Evolutionary conservation across 371 early-diverging fungal species (phyloP), one percentile per base, ranked within the genome.

Genomic region (Syncephalastrum contaminatum): DNA sequence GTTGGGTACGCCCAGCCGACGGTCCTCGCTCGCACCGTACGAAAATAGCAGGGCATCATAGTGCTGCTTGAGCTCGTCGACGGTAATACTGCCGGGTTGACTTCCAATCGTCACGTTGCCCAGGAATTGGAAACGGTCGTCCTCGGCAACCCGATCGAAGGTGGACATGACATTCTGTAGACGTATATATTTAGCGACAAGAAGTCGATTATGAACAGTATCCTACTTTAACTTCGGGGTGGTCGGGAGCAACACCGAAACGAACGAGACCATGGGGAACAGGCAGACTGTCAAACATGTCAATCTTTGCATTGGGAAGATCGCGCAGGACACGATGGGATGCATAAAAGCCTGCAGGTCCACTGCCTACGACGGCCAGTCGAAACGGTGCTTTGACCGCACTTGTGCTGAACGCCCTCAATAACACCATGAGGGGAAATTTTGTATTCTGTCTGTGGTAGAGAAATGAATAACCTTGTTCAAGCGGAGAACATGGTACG

Each of bases 231-330:
- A 98, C 97, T 71, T 96, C 98, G 3, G 93, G 94, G 66, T 99
- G 98, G 70, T 98, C 98, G 3, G 99, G 98, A n/a, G 99, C 98
- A 4, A 99, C 98, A 25, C 99, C 98, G 68, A 85, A 97, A 3
- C 97, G 86, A 13, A 95, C 94, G 21, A 97, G 81, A 0, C 99
- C 99, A 70, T 89, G 91, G 7, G 98, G 98, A 1, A 90, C 81
- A 2, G 95, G 91, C 1, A 90, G 72, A 19, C 77, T 75, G 63
- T 98, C 99, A 62, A 86, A 91, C 76, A 99, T 88, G 68, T 97
- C 95, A 40, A 98, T 68, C 12, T 68, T 54, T 0, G 78, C 72
- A 41, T 79, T 67, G 1, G 84, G 71, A 19, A 76, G 54, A 40
- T 77, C 69, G 59, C 79, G 85, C 22, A 97, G 75, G 15, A 96